These are phyloP conservation scores for Saccharum officinarum DNA, from an alignment of 176 grass and related monocot species.

Conservation along the genomic window DNA sequence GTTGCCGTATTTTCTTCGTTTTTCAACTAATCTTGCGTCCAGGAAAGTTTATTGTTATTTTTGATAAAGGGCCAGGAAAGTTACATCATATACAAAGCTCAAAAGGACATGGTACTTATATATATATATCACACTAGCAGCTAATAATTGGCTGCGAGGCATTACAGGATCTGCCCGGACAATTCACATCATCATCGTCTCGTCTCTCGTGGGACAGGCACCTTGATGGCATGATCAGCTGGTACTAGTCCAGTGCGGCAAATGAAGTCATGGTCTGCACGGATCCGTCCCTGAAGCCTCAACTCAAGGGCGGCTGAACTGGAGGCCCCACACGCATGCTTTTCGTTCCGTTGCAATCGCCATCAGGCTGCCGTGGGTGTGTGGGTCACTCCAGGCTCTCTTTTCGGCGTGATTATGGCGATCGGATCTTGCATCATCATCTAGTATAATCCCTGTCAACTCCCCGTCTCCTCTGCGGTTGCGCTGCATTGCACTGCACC, in stretches of 20 bases:
- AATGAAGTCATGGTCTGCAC: background rate
- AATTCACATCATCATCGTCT: background rate
- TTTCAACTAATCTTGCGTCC: background rate
- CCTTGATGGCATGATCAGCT: background rate
- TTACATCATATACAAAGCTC: too few relatives aligned
- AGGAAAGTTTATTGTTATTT: background rate
- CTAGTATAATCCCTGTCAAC: background rate
- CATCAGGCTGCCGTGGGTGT: background rate
- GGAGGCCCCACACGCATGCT: background rate
- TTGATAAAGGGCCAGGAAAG: background rate
- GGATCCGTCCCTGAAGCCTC: background rate
- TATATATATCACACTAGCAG: background rate
- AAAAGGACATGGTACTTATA: too few relatives aligned
- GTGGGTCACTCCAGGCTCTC: background rate
- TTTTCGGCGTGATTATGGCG: slow-evolving; percentile 25
- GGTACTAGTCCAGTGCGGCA: background rate
- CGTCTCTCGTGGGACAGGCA: background rate
- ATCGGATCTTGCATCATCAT: background rate
- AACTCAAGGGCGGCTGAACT: background rate
- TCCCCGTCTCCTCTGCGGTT: background rate
- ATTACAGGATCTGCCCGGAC: background rate
- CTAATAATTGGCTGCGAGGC: background rate
- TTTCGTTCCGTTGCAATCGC: background rate
- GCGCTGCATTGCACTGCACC: background rate
- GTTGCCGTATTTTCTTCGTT: slow-evolving; percentile 1